Evolutionary conservation across 2,329 filamentous ascomycete genomes (phyloP).

Genomic region (Penicillium capsulatum): DNA sequence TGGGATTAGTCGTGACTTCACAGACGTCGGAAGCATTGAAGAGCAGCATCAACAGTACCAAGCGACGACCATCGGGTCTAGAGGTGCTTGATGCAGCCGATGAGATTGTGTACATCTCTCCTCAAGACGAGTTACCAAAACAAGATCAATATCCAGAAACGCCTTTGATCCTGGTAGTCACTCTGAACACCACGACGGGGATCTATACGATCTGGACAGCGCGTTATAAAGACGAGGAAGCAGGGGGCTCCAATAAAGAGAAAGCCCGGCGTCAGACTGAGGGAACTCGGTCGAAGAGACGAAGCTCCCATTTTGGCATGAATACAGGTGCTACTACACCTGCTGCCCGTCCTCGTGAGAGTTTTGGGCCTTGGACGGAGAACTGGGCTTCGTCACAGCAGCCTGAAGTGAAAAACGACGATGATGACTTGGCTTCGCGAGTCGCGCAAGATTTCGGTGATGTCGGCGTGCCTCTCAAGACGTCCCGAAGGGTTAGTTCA

Average conservation of each 20-base stretch:
- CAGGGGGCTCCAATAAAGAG: constrained; percentile 41
- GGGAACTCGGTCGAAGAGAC: constrained; percentile 63
- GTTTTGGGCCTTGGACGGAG: constrained; percentile 58
- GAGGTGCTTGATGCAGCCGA: constrained; percentile 71
- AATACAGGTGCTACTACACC: constrained; percentile 73
- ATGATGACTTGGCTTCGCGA: constrained; percentile 62
- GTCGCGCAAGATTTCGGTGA: constrained; percentile 64
- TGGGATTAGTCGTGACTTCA: constrained; percentile 71
- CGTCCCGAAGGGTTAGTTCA: constrained; percentile 82
- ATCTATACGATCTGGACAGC: constrained; percentile 83
- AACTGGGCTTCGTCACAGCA: constrained; percentile 38
- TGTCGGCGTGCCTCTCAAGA: constrained; percentile 53
- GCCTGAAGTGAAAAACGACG: constrained; percentile 25
- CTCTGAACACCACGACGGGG: constrained; percentile 70
- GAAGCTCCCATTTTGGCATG: constrained; percentile 60
- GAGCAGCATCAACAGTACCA: constrained; percentile 24
- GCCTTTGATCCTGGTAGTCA: constrained; percentile 70
- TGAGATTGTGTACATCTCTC: constrained; percentile 77
- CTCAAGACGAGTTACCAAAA: constrained; percentile 50
- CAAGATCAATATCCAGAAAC: constrained; percentile 33
- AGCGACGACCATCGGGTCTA: constrained; percentile 28
- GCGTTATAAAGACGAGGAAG: constrained; percentile 68
- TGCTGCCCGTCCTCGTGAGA: constrained; percentile 66
- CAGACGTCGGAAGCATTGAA: constrained; percentile 33
- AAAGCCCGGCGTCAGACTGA: constrained; percentile 50